Percentiles rank a stretch among this genome's conserved stretches.
phyloP scores from a whole-genome alignment of 192 early-diverging fungal genomes.

The Coemansia furcata region DNA sequence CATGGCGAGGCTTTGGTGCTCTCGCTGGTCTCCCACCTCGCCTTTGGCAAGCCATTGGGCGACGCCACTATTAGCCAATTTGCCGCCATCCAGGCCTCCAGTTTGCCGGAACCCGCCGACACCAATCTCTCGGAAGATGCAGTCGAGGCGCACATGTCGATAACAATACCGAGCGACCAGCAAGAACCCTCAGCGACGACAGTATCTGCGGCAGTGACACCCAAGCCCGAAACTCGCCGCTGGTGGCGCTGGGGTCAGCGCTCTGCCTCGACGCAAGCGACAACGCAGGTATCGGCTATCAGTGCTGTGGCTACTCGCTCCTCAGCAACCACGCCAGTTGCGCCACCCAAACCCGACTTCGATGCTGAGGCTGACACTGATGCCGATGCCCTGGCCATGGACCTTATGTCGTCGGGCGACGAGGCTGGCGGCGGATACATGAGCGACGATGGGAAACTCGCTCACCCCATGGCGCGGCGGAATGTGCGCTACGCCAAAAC shows the following conservation, averaged over 20 bases:
- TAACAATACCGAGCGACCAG: background rate
- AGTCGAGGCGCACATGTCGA: background rate
- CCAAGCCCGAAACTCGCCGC: constrained; percentile 26
- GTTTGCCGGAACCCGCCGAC: background rate
- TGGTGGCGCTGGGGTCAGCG: constrained; percentile 47
- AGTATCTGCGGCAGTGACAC: background rate
- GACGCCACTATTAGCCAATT: background rate
- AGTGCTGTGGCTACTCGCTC: background rate
- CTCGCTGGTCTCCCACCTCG: constrained; percentile 41
- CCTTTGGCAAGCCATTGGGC: constrained; percentile 25
- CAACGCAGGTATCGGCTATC: background rate
- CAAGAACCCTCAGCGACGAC: background rate
- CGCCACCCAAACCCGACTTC: background rate
- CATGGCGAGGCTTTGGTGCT: constrained; percentile 33
- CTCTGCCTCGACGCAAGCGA: constrained; percentile 6
- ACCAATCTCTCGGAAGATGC: background rate
- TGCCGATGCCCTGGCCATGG: constrained; percentile 1
- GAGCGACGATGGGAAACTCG: constrained; percentile 32
- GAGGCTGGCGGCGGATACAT: constrained; percentile 27
- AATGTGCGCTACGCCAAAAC: constrained; percentile 78
- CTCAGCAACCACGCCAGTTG: background rate
- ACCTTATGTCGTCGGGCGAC: constrained; percentile 7
- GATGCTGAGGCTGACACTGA: background rate
- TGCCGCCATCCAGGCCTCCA: background rate
- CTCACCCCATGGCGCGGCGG: constrained; percentile 17